Percentiles rank a stretch among this genome's conserved stretches.
Conservation (phyloP, 805 yeast species). For the Torulaspora delbrueckii region DNA sequence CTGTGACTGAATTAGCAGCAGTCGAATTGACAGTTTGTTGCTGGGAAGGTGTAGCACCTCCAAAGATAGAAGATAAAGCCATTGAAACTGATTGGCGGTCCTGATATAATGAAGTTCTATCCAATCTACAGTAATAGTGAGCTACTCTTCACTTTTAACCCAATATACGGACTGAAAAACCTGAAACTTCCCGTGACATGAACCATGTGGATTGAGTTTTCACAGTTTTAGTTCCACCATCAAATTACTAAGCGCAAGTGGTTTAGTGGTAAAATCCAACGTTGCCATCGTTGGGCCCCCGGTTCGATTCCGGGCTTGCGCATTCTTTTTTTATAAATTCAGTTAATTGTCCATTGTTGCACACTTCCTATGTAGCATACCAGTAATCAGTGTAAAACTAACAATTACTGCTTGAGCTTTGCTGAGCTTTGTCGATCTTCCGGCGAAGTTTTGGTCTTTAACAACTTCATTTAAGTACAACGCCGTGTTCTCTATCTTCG, state of each 20-base stretch:
- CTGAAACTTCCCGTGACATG: neutral
- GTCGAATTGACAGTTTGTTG: slow-evolving; percentile 21
- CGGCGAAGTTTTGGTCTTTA: too few species aligned
- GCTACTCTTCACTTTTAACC: neutral
- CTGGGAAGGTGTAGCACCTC: slow-evolving; percentile 28
- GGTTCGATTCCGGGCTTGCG: slow-evolving; percentile 37
- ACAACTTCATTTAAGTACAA: neutral
- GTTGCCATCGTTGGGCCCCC: slow-evolving; percentile 38
- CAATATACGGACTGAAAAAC: neutral
- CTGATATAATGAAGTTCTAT: neutral
- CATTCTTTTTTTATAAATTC: slow-evolving; percentile 14
- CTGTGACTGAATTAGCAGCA: slow-evolving; percentile 46
- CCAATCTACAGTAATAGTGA: too few species aligned
- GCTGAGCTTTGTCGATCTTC: too few species aligned
- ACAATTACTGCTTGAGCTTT: too few species aligned
- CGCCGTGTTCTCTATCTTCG: neutral
- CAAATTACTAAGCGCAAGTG: slow-evolving; percentile 26
- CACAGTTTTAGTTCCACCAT: neutral
- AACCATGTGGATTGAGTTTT: too few species aligned
- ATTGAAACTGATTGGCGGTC: slow-evolving; percentile 7
- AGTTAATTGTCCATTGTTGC: neutral
- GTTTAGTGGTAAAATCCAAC: slow-evolving; percentile 37
- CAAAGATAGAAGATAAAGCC: slow-evolving; percentile 33
- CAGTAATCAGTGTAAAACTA: too few species aligned
- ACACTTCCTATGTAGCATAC: too few species aligned